Conservation (phyloP, 345 rosid species). For the Eucalyptus decipiens region DNA sequence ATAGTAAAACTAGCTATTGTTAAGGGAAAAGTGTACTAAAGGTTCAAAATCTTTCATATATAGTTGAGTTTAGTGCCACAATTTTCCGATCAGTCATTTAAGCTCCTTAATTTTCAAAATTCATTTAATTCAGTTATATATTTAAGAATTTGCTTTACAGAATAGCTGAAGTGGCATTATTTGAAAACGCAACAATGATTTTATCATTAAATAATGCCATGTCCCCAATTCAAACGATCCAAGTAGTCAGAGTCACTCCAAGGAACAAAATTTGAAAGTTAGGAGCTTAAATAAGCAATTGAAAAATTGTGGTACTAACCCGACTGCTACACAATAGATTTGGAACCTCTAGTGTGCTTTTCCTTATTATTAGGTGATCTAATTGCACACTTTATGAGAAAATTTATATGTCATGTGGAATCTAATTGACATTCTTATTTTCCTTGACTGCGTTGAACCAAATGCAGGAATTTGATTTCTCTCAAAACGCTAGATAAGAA, state of each 20-base stretch:
- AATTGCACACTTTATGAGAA: not conserved
- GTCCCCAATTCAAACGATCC: not conserved
- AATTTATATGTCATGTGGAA: not conserved
- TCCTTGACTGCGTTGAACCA: not conserved
- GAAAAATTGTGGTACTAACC: not conserved
- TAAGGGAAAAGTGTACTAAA: no score
- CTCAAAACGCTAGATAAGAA: not conserved
- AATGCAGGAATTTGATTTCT: not conserved
- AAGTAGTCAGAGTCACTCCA: not conserved
- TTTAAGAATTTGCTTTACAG: not conserved
- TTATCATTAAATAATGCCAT: not conserved
- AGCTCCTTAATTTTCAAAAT: no score
- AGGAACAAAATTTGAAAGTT: not conserved
- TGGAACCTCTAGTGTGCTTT: not conserved
- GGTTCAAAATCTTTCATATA: no score
- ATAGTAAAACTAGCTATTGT: no score
- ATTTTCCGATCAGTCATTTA: no score
- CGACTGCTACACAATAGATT: rapidly evolving
- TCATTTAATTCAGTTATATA: no score
- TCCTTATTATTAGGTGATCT: not conserved
- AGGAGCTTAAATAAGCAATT: not conserved
- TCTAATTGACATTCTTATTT: not conserved
- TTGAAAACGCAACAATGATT: not conserved
- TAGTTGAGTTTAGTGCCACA: no score
- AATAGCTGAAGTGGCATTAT: not conserved